Percentiles rank a stretch among this genome's conserved stretches.
These are phyloP conservation scores for Grosmannia penicillata DNA, from an alignment of 2,329 filamentous ascomycete species.

Conservation along the genomic window DNA sequence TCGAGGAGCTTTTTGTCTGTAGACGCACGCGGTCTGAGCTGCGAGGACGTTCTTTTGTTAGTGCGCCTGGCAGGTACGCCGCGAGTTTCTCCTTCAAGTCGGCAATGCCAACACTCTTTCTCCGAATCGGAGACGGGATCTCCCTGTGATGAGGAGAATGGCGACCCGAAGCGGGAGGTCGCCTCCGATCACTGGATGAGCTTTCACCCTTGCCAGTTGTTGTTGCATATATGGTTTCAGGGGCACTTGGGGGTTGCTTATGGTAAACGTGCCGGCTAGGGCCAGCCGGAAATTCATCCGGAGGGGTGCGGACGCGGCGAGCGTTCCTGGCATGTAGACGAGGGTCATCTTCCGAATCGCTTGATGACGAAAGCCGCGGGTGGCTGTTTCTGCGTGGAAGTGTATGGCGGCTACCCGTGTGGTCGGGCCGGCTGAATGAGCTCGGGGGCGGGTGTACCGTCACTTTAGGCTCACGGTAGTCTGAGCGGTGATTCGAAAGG, in stretches of 20 bases:
- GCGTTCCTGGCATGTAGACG: slow-evolving; percentile 13
- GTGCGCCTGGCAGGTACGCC: too few relatives aligned
- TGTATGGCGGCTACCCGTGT: slow-evolving; percentile 14
- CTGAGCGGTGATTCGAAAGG: slow-evolving; percentile 33
- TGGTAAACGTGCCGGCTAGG: slow-evolving; percentile 19
- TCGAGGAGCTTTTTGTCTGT: too few relatives aligned
- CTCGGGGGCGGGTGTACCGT: slow-evolving; percentile 6
- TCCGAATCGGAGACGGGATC: too few relatives aligned
- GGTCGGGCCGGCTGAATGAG: slow-evolving; percentile 19
- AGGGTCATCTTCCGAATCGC: slow-evolving; percentile 23
- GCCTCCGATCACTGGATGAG: slow-evolving; percentile 8
- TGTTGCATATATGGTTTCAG: too few relatives aligned
- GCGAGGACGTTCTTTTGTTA: too few relatives aligned
- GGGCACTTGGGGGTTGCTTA: slow-evolving; percentile 14
- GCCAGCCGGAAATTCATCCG: too few relatives aligned
- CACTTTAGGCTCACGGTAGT: slow-evolving; percentile 10
- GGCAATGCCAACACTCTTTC: too few relatives aligned
- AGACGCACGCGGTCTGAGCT: too few relatives aligned
- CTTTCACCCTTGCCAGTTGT: slow-evolving; percentile 5
- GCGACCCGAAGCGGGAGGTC: too few relatives aligned
- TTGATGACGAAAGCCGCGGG: slow-evolving; percentile 23
- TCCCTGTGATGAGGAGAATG: too few relatives aligned
- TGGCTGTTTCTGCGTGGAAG: slow-evolving; percentile 33
- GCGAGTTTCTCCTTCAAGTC: too few relatives aligned
- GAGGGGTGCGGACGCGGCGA: slow-evolving; percentile 10